Conservation (phyloP, 306 rosid genomes). For the Vigna radiata region DNA sequence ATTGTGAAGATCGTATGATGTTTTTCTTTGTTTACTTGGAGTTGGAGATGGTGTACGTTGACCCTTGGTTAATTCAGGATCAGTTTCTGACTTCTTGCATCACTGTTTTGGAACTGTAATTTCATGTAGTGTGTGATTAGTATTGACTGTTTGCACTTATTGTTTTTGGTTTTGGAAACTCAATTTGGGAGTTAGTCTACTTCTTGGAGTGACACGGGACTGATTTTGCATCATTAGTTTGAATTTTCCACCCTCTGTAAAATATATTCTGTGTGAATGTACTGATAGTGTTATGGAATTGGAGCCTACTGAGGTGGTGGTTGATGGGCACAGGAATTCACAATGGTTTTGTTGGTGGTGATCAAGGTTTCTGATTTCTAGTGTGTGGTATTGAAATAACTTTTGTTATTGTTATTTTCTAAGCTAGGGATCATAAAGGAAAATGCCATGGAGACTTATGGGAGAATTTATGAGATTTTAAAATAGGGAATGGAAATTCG, state of each 20-base stretch:
- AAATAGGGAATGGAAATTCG: constrained; percentile 21
- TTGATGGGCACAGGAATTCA: neutral
- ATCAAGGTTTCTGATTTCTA: constrained; percentile 30
- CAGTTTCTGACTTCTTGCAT: constrained; percentile 11
- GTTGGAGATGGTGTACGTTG: constrained; percentile 38
- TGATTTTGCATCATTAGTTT: constrained; percentile 25
- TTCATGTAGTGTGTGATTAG: constrained; percentile 13
- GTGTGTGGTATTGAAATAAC: constrained; percentile 1
- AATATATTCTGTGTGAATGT: constrained; percentile 26
- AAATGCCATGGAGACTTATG: constrained; percentile 24
- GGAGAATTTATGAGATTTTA: neutral
- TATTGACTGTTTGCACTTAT: neutral
- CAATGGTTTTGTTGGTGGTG: constrained; percentile 26
- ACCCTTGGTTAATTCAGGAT: constrained; percentile 48
- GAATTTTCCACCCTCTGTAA: neutral
- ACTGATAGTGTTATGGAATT: constrained; percentile 11
- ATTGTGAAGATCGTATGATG: constrained; percentile 33
- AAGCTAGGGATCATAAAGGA: constrained; percentile 23
- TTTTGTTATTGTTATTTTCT: constrained; percentile 8
- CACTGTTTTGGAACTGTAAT: constrained; percentile 37
- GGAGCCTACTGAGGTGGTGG: constrained; percentile 26
- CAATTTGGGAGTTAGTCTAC: constrained; percentile 20
- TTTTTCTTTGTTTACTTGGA: constrained; percentile 22
- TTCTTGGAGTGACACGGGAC: constrained; percentile 1
- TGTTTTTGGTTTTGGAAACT: constrained; percentile 25